phyloP scores from a whole-genome alignment of 495 filamentous ascomycete genomes.

The Daldinia concentrica region DNA sequence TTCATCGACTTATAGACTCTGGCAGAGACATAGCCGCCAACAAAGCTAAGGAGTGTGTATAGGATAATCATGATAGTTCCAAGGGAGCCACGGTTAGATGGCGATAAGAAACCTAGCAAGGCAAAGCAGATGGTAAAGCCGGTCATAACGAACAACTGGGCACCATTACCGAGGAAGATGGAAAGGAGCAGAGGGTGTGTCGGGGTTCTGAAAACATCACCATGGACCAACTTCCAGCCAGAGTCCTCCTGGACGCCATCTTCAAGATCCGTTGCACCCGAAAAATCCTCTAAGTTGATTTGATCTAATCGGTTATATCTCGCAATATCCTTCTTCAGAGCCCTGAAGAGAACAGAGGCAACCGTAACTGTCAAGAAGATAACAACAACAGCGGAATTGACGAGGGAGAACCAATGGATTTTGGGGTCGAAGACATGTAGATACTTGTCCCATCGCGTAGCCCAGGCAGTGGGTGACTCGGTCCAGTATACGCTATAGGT shows the following conservation, averaged over 20 bases:
- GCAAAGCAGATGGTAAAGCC: constrained; percentile 94
- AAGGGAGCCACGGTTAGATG: constrained; percentile 91
- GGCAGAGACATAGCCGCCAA: constrained; percentile 90
- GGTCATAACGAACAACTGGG: constrained; percentile 97
- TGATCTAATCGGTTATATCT: constrained; percentile 93
- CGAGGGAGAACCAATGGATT: constrained; percentile 97
- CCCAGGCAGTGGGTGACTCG: constrained; percentile 82
- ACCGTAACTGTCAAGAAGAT: constrained; percentile 91
- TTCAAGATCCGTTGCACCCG: constrained; percentile 77
- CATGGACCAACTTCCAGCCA: constrained; percentile 98
- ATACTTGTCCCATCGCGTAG: constrained; percentile 98
- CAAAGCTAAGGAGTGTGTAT: constrained; percentile 90
- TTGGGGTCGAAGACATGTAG: constrained; percentile 93
- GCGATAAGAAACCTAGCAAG: constrained; percentile 91
- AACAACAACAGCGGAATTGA: constrained; percentile 94
- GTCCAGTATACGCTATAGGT: constrained; percentile 93
- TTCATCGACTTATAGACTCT: constrained; percentile 91
- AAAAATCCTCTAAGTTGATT: constrained; percentile 84
- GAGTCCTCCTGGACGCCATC: constrained; percentile 97
- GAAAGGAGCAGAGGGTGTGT: constrained; percentile 83
- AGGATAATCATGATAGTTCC: constrained; percentile 90
- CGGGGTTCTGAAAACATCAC: constrained; percentile 94
- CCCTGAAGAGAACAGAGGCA: constrained; percentile 83
- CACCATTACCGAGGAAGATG: constrained; percentile 90
- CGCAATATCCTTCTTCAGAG: constrained; percentile 91